phyloP scores from a whole-genome alignment of 139 green algal genomes.

The Chlamydomonas incerta region DNA sequence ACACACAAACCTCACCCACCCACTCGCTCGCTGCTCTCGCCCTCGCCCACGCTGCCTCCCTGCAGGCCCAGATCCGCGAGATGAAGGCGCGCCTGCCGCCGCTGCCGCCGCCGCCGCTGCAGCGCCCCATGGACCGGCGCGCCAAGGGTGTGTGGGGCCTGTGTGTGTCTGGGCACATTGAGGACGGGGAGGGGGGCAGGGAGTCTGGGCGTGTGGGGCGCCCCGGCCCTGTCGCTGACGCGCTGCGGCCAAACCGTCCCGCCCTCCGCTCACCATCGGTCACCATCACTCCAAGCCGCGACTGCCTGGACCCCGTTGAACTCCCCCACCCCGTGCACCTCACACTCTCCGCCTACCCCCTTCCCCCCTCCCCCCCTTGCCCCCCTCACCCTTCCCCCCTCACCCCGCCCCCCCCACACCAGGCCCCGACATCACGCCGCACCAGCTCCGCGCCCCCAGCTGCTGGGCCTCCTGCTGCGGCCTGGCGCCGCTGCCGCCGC shows the following conservation, averaged over 20 bases:
- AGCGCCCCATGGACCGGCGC: not conserved
- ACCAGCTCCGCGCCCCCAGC: not conserved
- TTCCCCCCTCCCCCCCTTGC: not conserved
- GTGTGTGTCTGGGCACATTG: not conserved
- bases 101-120: not conserved
- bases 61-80: not conserved
- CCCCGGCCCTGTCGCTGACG: no score
- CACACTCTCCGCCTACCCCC: no score
- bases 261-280: no score
- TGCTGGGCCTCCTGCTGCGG: constrained; percentile 41
- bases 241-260: no score
- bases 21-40: no score
- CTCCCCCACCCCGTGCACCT: not conserved
- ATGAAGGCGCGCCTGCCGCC: constrained; percentile 22
- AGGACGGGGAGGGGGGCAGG: no score
- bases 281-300: no score
- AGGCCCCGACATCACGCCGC: not conserved
- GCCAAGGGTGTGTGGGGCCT: not conserved
- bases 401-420: not conserved
- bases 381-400: no score
- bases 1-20: not conserved
- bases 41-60: no score
- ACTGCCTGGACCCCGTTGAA: no score
- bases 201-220: no score
- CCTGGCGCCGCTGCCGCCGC: not conserved